Conservation (phyloP, 1,139 yeast genomes). For the Saccharomyces pastorianus region DNA sequence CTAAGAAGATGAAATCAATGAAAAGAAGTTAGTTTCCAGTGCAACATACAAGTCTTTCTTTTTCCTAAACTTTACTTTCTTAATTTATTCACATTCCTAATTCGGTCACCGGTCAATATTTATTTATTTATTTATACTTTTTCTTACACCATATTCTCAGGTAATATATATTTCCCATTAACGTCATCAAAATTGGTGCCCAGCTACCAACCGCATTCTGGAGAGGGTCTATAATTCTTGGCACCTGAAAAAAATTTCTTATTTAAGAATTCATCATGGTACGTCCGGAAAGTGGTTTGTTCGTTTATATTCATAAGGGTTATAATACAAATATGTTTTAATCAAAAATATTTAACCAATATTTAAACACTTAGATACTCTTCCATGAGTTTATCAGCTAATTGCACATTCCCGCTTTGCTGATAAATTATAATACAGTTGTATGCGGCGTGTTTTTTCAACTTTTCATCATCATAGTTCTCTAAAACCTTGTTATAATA, state of each 20-base stretch:
- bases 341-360: not conserved
- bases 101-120: not conserved
- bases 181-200: not conserved
- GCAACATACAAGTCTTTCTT: not conserved
- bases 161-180: too few relatives aligned
- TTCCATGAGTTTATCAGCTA: conserved; percentile 58
- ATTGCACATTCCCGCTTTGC: conserved; percentile 58
- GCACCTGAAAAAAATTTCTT: not conserved
- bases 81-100: not conserved
- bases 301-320: not conserved
- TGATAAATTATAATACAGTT: conserved; percentile 70
- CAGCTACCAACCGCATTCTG: too few relatives aligned
- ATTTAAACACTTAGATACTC: conserved; percentile 39
- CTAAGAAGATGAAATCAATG: conserved; percentile 42
- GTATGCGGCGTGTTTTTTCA: conserved; percentile 76
- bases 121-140: not conserved
- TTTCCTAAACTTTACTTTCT: not conserved
- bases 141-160: not conserved
- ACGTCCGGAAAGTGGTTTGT: not conserved
- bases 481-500: conserved; percentile 63
- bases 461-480: conserved; percentile 41
- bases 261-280: not conserved
- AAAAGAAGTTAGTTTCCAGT: not conserved
- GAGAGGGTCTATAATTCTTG: not conserved
- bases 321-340: not conserved